Percentiles rank a stretch among this genome's conserved stretches.
phyloP scores from a whole-genome alignment of 2,329 filamentous ascomycete genomes.

The Ceratocystis huliohia region DNA sequence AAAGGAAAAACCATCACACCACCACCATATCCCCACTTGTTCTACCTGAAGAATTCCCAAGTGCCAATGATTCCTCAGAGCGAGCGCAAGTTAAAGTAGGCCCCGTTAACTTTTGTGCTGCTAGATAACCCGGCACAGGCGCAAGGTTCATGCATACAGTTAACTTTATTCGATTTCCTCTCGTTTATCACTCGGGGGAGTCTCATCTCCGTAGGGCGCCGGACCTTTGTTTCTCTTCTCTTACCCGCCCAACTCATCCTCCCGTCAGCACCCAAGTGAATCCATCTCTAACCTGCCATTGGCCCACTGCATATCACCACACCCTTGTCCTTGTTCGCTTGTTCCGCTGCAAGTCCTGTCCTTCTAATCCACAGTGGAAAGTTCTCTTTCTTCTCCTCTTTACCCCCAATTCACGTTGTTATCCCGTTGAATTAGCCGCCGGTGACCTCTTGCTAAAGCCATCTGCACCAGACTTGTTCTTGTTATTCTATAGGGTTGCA shows the following conservation, averaged over 20 bases:
- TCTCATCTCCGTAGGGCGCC: neutral
- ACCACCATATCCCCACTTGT: neutral
- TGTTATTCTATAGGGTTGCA: neutral
- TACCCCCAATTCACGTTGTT: neutral
- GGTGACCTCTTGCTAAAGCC: constrained; percentile 10
- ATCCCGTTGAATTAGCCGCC: constrained; percentile 16
- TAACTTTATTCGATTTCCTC: neutral
- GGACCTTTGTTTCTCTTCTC: too few relatives aligned
- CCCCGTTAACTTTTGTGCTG: neutral
- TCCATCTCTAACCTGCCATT: neutral
- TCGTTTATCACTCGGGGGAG: neutral
- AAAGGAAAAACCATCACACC: too few relatives aligned
- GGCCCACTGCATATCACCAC: neutral
- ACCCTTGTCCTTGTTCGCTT: too few relatives aligned
- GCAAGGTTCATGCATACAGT: neutral
- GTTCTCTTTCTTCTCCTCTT: neutral
- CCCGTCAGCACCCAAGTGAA: neutral
- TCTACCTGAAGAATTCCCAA: constrained; percentile 1
- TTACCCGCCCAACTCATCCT: constrained; percentile 1
- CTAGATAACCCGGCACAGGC: neutral
- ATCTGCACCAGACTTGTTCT: neutral
- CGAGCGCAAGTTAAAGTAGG: neutral
- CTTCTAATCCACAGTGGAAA: too few relatives aligned
- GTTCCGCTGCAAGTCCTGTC: too few relatives aligned
- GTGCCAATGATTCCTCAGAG: neutral